These are phyloP conservation scores for Sequoia sempervirens DNA, from an alignment of 75 land plant genomes.

Conservation along the genomic window DNA sequence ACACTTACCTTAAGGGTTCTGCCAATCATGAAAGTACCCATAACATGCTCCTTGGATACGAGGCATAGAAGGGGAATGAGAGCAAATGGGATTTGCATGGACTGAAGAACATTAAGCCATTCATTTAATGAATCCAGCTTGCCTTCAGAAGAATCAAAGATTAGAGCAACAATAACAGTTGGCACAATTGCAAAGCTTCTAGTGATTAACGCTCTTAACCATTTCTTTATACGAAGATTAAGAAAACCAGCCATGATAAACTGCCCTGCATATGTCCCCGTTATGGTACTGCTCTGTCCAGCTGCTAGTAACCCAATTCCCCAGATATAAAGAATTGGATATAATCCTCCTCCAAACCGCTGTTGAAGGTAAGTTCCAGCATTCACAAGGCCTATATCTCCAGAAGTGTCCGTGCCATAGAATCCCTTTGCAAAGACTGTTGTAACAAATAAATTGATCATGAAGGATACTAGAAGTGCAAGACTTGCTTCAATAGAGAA, in stretches of 20 bases:
- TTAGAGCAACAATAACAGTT: conserved; percentile 81
- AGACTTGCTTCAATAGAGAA: conserved; percentile 84
- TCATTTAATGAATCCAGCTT: conserved; percentile 77
- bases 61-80: conserved; percentile 82
- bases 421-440: conserved; percentile 93
- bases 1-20: conserved; percentile 52
- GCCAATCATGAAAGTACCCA: conserved; percentile 79
- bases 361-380: conserved; percentile 84
- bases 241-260: conserved; percentile 95
- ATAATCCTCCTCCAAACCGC: conserved; percentile 67
- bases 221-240: conserved; percentile 75
- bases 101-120: conserved; percentile 96
- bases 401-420: conserved; percentile 65
- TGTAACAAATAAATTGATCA: conserved; percentile 89
- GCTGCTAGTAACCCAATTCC: conserved; percentile 85
- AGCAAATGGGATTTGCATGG: conserved; percentile 94
- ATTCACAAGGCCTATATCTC: conserved; percentile 74
- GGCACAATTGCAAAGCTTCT: conserved; percentile 85
- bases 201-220: conserved; percentile 79
- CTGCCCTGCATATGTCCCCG: conserved; percentile 96
- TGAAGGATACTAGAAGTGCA: conserved; percentile 77
- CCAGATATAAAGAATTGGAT: conserved; percentile 93
- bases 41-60: conserved; percentile 78
- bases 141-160: conserved; percentile 76
- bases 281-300: conserved; percentile 98